These are phyloP conservation scores for Russula sp. DNA, from an alignment of 768 basidiomycete species.

Conservation along the genomic window DNA sequence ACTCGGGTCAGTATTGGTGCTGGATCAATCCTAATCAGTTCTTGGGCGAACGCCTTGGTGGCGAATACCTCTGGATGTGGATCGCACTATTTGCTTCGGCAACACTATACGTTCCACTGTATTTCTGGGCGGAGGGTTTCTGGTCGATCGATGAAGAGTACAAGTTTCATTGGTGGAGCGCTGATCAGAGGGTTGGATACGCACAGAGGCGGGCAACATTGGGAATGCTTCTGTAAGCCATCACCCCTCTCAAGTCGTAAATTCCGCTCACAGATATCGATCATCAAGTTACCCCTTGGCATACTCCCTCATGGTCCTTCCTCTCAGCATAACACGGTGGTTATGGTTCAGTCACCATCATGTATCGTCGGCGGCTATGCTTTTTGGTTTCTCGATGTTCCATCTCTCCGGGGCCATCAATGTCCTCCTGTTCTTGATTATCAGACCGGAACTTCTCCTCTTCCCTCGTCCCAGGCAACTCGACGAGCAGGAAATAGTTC, in stretches of 20 bases:
- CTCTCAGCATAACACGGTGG: too few species aligned
- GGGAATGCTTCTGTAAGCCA: slow-evolving; percentile 35
- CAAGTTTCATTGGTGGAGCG: slow-evolving; percentile 33
- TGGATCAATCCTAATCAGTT: slow-evolving; percentile 41
- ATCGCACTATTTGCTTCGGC: neutral
- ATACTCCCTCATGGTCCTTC: too few species aligned
- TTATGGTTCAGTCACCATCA: slow-evolving; percentile 24
- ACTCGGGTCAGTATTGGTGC: slow-evolving; percentile 40
- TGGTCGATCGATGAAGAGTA: slow-evolving; percentile 34
- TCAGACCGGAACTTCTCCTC: slow-evolving; percentile 35
- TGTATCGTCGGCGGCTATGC: slow-evolving; percentile 38
- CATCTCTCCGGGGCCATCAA: slow-evolving; percentile 32
- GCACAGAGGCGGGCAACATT: slow-evolving; percentile 15
- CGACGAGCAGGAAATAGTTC: neutral
- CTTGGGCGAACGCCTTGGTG: slow-evolving; percentile 37
- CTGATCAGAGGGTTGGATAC: slow-evolving; percentile 11
- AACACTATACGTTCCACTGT: slow-evolving; percentile 32
- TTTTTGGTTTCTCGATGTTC: slow-evolving; percentile 33
- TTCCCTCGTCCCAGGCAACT: slow-evolving; percentile 28
- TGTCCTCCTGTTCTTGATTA: neutral
- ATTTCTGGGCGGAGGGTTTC: slow-evolving; percentile 35
- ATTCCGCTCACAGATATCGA: too few species aligned
- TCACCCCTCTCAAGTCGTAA: neutral
- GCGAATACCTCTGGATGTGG: slow-evolving; percentile 50
- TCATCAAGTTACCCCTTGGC: too few species aligned